Evolutionary conservation across 768 basidiomycete genomes (phyloP), one percentile per base, ranked within the genome.

Genomic region (Sporobolomyces roseus): DNA sequence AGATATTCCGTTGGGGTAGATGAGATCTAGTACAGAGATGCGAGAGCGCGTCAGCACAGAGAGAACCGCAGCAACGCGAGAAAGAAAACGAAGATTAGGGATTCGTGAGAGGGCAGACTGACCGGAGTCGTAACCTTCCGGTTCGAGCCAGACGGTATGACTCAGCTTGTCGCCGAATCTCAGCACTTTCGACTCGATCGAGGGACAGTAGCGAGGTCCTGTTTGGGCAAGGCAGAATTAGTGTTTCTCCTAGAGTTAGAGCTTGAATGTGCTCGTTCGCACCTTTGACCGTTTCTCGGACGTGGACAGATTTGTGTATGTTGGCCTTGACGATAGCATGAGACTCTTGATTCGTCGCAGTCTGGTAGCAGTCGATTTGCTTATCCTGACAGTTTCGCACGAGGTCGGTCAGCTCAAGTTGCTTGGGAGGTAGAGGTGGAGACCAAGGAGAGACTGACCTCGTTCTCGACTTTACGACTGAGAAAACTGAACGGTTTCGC

Each of bases 161-260:
- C 80, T 79, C 9, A 81, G 79, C 77, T 88, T 91, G 68, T 88
- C 79, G 4, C 83, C 83, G 77, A 93, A 93, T 17, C 90, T 84
- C 45, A 86, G 81, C 13, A 94, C 85, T 77, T 94, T 94, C 14
- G 89, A 85, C 77, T 94, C 92, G 1, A 94, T 82, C 0, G 90
- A 91, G 9, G 92, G 92, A 71, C 92, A 94, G 77, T 94, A 94
- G 25, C 92, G 84, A 8, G 92, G 92, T 2, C 91, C 90, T 91
- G 63, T 1, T 27, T 27, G 5, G 41, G n/a, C n/a, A n/a, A n/a
- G n/a, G n/a, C n/a, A n/a, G n/a, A n/a, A n/a, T n/a, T n/a, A n/a
- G n/a, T n/a, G n/a, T n/a, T n/a, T n/a, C n/a, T n/a, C n/a, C n/a
- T n/a, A n/a, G n/a, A n/a, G n/a, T n/a, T n/a, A n/a, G n/a, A n/a